These are phyloP conservation scores for Haplographium delicatum DNA, from an alignment of 495 filamentous ascomycete genomes.

Conservation along the genomic window DNA sequence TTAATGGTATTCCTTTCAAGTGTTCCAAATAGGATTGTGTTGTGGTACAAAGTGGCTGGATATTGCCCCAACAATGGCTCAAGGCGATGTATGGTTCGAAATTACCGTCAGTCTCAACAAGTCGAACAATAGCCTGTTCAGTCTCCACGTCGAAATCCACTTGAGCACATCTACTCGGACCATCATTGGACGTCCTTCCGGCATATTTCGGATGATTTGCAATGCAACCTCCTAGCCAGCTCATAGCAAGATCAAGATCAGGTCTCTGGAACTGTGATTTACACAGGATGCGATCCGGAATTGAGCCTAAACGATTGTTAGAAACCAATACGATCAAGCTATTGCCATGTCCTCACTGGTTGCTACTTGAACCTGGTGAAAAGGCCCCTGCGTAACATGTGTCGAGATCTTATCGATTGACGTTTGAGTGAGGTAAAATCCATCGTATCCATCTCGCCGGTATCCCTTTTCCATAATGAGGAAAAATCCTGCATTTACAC, in stretches of 20 bases:
- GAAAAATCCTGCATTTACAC: too few relatives aligned
- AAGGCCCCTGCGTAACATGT: too few relatives aligned
- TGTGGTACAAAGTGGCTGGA: background rate
- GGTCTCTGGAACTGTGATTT: background rate
- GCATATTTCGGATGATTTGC: background rate
- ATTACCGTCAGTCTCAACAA: background rate
- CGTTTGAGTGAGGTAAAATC: too few relatives aligned
- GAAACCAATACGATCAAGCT: too few relatives aligned
- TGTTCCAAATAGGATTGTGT: background rate
- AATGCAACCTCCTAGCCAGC: background rate
- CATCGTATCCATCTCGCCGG: too few relatives aligned
- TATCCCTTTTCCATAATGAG: too few relatives aligned
- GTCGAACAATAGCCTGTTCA: background rate
- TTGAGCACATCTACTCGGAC: background rate
- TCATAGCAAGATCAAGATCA: background rate
- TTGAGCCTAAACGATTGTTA: too few relatives aligned
- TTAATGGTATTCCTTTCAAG: background rate
- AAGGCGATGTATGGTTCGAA: slow-evolving; percentile 14
- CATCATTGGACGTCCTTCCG: background rate
- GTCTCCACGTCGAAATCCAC: background rate
- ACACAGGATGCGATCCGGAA: too few relatives aligned
- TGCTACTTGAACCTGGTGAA: too few relatives aligned
- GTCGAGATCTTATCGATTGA: too few relatives aligned
- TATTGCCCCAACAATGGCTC: slow-evolving; percentile 29
- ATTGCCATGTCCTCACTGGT: too few relatives aligned